phyloP scores from a whole-genome alignment of 2,329 filamentous ascomycete species.

The Gaeumannomyces tritici region DNA sequence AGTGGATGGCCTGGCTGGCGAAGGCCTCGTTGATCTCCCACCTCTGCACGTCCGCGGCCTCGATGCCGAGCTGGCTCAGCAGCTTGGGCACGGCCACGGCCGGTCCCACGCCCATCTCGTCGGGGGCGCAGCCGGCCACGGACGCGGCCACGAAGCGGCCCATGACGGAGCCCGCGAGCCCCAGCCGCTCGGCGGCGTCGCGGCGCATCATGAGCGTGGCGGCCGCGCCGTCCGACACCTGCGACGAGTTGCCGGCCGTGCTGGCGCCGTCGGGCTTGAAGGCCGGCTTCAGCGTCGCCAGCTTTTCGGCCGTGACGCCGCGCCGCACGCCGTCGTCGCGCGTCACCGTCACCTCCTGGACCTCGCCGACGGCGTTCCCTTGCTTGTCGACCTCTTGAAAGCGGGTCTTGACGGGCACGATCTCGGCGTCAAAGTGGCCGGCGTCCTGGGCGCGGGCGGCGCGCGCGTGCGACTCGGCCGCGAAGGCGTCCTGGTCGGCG shows the following conservation, averaged over 20 bases:
- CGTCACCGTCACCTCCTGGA: constrained; percentile 55
- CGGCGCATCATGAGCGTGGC: constrained; percentile 77
- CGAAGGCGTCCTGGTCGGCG: constrained; percentile 75
- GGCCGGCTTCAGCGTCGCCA: constrained; percentile 75
- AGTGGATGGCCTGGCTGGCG: constrained; percentile 59
- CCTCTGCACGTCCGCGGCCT: constrained; percentile 60
- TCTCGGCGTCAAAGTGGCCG: constrained; percentile 72
- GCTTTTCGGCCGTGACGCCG: constrained; percentile 55
- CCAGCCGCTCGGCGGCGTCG: constrained; percentile 66
- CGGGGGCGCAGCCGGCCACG: constrained; percentile 69
- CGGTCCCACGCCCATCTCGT: constrained; percentile 92
- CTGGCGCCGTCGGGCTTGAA: constrained; percentile 66
- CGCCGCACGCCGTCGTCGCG: constrained; percentile 78
- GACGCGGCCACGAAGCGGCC: constrained; percentile 74
- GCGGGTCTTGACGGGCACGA: constrained; percentile 66
- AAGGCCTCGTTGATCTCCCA: constrained; percentile 94
- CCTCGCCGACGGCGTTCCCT: constrained; percentile 43
- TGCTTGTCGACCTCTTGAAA: constrained; percentile 56
- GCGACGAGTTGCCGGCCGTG: constrained; percentile 79
- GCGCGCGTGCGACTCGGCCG: constrained; percentile 62
- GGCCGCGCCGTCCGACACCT: constrained; percentile 82
- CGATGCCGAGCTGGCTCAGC: constrained; percentile 57
- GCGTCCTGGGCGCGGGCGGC: constrained; percentile 60
- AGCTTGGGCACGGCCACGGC: constrained; percentile 79
- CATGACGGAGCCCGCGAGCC: constrained; percentile 59